These are phyloP conservation scores for Kodamaea alishanica DNA, from an alignment of 1,139 yeast species.

Conservation along the genomic window DNA sequence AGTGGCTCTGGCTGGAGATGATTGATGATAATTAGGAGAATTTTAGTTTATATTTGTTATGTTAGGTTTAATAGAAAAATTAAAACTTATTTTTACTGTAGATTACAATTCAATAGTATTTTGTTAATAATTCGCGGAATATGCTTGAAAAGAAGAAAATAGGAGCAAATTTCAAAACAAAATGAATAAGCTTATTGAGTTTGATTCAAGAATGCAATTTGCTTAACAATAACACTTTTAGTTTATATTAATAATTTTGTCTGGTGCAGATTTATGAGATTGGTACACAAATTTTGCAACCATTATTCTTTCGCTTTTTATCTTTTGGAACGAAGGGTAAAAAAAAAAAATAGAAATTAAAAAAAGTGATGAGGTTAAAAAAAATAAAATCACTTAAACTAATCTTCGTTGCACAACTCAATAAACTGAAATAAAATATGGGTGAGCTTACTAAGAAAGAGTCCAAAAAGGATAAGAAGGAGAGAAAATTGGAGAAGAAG, in stretches of 20 bases:
- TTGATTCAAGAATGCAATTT: not conserved
- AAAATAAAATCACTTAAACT: not conserved
- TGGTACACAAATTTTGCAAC: slow-evolving; percentile 1
- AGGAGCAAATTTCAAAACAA: not conserved
- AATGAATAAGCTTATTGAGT: not conserved
- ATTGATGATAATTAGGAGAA: slow-evolving; percentile 39
- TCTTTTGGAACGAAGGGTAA: slow-evolving; percentile 3
- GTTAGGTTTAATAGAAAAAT: too few species aligned
- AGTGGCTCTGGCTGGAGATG: slow-evolving; percentile 75
- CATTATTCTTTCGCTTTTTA: slow-evolving; percentile 1
- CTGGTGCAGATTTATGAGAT: too few species aligned
- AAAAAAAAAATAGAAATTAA: slow-evolving; percentile 2
- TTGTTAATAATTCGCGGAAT: too few species aligned
- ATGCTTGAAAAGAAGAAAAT: too few species aligned
- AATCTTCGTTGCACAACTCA: too few species aligned
- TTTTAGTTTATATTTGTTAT: not conserved
- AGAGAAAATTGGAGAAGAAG: slow-evolving; percentile 23
- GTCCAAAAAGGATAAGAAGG: slow-evolving; percentile 27
- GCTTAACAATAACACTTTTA: too few species aligned
- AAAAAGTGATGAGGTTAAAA: not conserved
- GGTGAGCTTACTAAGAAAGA: slow-evolving; percentile 15
- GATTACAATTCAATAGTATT: too few species aligned
- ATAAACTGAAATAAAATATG: slow-evolving; percentile 1
- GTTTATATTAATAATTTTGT: too few species aligned
- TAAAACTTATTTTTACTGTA: too few species aligned